A percentile compares a stretch with the other conserved stretches of the same genome.
phyloP scores from a whole-genome alignment of 805 yeast genomes.

The Grigorovia humatica region DNA sequence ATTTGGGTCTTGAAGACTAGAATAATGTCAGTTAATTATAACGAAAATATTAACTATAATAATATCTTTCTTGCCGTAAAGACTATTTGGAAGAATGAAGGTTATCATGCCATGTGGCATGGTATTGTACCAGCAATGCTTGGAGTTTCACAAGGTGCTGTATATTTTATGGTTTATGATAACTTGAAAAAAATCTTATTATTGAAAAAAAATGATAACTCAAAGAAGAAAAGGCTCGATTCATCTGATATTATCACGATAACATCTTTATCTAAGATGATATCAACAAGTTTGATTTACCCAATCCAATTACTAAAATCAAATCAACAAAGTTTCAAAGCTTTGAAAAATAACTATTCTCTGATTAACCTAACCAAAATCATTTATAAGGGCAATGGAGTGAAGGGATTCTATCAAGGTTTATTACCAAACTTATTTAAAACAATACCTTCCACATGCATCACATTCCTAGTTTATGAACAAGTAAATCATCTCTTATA shows the following conservation, averaged over 20 bases:
- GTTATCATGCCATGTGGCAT: conserved; percentile 53
- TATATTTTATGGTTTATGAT: conserved; percentile 83
- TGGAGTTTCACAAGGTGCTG: conserved; percentile 81
- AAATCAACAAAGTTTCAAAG: conserved; percentile 50
- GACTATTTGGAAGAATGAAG: conserved; percentile 43
- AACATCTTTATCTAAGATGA: conserved; percentile 58
- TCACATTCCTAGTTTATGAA: conserved; percentile 83
- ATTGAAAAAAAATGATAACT: conserved; percentile 10
- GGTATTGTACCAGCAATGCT: conserved; percentile 68
- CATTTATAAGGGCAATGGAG: conserved; percentile 43
- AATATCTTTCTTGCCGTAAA: conserved; percentile 47
- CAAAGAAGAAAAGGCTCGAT: conserved; percentile 30
- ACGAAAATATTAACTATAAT: conserved; percentile 30
- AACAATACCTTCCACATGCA: conserved; percentile 87
- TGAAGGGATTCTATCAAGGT: conserved; percentile 74
- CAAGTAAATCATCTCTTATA: conserved; percentile 31
- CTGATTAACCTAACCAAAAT: conserved; percentile 28
- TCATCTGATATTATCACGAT: conserved; percentile 46
- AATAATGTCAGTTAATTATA: conserved; percentile 44
- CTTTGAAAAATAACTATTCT: conserved; percentile 15
- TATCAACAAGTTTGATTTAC: conserved; percentile 59
- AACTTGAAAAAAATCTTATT: conserved; percentile 42
- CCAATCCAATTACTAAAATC: conserved; percentile 79
- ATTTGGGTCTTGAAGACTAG: conserved; percentile 93
- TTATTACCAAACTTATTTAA: conserved; percentile 65